Conservation (phyloP, 2,329 filamentous ascomycete genomes). For the Sclerotinia nivalis region DNA sequence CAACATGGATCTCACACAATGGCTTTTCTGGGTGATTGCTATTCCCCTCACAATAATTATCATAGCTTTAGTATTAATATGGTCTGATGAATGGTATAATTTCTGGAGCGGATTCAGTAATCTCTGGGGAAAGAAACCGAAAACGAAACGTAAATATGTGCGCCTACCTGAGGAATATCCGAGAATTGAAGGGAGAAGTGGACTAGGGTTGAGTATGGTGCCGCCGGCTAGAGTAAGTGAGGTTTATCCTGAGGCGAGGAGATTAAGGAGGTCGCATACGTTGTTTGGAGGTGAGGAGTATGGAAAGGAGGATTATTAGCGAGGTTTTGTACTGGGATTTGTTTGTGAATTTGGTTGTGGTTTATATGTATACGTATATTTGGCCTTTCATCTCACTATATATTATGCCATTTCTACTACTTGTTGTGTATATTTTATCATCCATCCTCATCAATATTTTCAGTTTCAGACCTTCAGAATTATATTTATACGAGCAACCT, state of each 20-base stretch:
- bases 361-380: not conserved
- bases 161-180: not conserved
- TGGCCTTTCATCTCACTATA: not conserved
- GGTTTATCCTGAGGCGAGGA: not conserved
- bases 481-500: too few relatives aligned
- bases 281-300: not conserved
- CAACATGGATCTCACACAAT: constrained; percentile 38
- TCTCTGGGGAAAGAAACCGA: not conserved
- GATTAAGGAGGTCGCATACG: not conserved
- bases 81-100: constrained; percentile 29
- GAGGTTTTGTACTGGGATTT: not conserved
- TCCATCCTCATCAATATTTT: not conserved
- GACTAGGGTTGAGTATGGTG: not conserved
- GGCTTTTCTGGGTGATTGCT: constrained; percentile 41
- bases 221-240: not conserved
- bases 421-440: too few relatives aligned
- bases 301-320: not conserved
- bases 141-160: not conserved
- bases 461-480: too few relatives aligned
- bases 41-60: constrained; percentile 38
- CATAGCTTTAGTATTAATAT: constrained; percentile 33
- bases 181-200: not conserved
- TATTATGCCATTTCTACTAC: too few relatives aligned
- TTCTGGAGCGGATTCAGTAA: not conserved
- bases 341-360: not conserved